Evolutionary conservation across 140 eudicot genomes (phyloP), one percentile per base, ranked within the genome.

Genomic region (Erigeron philadelphicus): DNA sequence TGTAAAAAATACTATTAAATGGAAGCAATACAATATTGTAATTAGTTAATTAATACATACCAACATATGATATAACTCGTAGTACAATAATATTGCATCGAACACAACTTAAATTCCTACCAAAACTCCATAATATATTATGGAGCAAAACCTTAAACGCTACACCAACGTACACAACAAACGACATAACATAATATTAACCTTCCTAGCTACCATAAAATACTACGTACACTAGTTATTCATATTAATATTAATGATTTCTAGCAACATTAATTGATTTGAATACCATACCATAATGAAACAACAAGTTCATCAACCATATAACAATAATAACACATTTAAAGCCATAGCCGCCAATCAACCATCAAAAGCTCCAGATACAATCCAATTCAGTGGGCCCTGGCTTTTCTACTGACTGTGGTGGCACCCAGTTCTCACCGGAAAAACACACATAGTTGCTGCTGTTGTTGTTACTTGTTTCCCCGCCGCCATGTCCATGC

Each of bases 361-460:
- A 4, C 58, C 23, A 43, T 77, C 75, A 84, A 68, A 82, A 82
- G 74, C 83, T 74, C 96, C 96, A 91, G 81, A 91, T 79, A 82
- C 96, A 88, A 49, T 88, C 98, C 21, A 91, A 83, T 76, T 91
- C 98, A 5, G 95, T 80, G 75, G 82, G 76, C 4, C 87, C 88
- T 72, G 70, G 83, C 44, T 44, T 8, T 6, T 52, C 58, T 40
- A 75, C 89, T 11, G 72, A 50, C 11, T 31, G 38, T 31, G 81
- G 67, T 52, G 64, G 13, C 57, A 50, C 4, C 80, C 87, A 83
- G 55, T 79, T 80, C 41, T 72, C 74, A 23, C 67, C 70, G 52
- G 75, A 49, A 21, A 61, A 48, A n/a, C 54, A 18, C 25, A 61
- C 68, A 53, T 70, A 63, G 60, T 50, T 71, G 47, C 7, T 53